Evolutionary conservation across 768 basidiomycete genomes (phyloP).

Genomic region (Podaxis sp.): DNA sequence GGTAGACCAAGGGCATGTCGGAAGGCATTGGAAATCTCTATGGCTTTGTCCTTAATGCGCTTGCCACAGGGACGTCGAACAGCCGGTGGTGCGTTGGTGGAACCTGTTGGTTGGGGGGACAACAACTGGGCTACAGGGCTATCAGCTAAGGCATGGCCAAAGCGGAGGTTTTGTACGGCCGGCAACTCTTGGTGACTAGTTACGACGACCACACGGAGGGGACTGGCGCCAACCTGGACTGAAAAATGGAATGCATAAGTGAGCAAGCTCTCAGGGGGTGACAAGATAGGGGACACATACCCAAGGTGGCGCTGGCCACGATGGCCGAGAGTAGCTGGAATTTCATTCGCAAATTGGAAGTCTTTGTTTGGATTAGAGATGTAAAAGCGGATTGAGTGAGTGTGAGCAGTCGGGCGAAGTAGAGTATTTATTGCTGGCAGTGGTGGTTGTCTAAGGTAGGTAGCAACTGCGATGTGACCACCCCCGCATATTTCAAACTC

Average conservation of each 20-base stretch:
- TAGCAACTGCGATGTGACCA: neutral
- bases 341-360: constrained; percentile 26
- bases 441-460: neutral
- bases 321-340: constrained; percentile 31
- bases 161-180: constrained; percentile 12
- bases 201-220: constrained; percentile 43
- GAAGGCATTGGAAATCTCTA: constrained; percentile 51
- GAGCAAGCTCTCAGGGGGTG: neutral
- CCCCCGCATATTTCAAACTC: constrained; percentile 2
- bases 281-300: constrained; percentile 20
- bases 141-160: constrained; percentile 17
- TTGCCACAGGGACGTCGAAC: constrained; percentile 14
- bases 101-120: neutral
- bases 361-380: neutral
- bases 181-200: constrained; percentile 13
- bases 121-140: neutral
- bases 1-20: constrained; percentile 52
- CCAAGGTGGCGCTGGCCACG: constrained; percentile 30
- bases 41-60: constrained; percentile 36
- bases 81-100: constrained; percentile 12
- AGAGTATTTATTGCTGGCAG: neutral
- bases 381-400: neutral
- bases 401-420: neutral
- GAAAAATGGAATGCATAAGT: neutral
- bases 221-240: constrained; percentile 43